Evolutionary conservation across 768 basidiomycete genomes (phyloP), one percentile per base, ranked within the genome.

Genomic region (Antrodiella citrinella): DNA sequence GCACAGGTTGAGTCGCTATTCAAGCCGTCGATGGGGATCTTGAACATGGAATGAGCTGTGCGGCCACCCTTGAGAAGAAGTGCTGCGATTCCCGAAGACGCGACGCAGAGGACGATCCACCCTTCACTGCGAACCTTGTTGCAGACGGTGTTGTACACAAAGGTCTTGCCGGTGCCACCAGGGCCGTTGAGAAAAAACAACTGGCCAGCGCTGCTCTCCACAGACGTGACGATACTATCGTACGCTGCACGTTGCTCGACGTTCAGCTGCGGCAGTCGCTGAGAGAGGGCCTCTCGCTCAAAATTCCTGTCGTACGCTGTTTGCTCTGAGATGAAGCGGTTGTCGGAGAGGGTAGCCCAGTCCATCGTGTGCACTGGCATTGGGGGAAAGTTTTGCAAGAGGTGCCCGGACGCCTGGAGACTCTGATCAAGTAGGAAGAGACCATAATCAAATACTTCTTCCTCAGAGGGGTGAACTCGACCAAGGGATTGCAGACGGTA

Each of bases 31-130:
- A 77, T 64, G 0, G 75, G 76, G 38, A 77, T 74, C 49, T 73
- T 72, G 63, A 78, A 78, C 5, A 54, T 56, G 0, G 72, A 76
- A 53, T 80, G 73, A 0, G 73, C 65, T 20, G 77, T 80, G 2
- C 67, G 58, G 1, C 76, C 77, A 42, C 72, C 69, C 7, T 45
- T 51, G 0, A 77, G 57, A 0, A 79, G 61, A 10, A 76, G 57
- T 1, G 76, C 62, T 5, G 76, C 71, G 48, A 78, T 72, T 0
- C 75, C 74, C 30, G 75, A 76, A 1, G 76, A 78, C 11, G 75
- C 71, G 12, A 74, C 71, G 69, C 71, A 76, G 2, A 79, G 62
- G 1, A 72, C 64, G 58, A 76, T 67, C 18, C 59, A 47, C 1
- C 61, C 62, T 1, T 23, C 24, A 0, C 58, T 47, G 10, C 70